Percentiles rank a stretch among this genome's conserved stretches.
phyloP scores from a whole-genome alignment of 2,329 filamentous ascomycete genomes.

The Fusarium buxicola region DNA sequence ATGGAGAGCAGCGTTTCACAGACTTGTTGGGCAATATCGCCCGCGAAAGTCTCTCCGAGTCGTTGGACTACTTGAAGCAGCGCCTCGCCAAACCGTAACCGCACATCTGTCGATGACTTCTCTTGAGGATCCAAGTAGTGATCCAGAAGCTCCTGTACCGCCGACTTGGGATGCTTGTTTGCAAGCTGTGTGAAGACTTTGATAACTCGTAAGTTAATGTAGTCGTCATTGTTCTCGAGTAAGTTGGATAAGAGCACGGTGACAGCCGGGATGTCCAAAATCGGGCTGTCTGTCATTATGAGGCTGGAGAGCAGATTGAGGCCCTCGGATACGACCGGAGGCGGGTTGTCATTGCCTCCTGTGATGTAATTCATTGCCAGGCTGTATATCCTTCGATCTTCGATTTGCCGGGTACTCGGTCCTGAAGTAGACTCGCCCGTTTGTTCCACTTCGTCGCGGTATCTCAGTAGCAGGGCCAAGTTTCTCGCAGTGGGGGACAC shows the following conservation, averaged over 20 bases:
- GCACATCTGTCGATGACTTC: slow-evolving; percentile 67
- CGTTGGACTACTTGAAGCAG: slow-evolving; percentile 73
- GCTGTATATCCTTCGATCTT: slow-evolving; percentile 71
- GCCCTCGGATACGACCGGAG: slow-evolving; percentile 75
- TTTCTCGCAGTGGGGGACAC: slow-evolving; percentile 67
- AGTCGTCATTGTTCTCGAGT: slow-evolving; percentile 75
- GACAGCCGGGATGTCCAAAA: slow-evolving; percentile 74
- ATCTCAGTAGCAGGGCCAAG: slow-evolving; percentile 65
- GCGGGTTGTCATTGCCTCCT: slow-evolving; percentile 66
- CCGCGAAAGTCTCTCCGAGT: slow-evolving; percentile 66
- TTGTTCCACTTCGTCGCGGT: slow-evolving; percentile 65
- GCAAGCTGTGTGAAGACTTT: slow-evolving; percentile 73
- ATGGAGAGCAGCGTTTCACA: slow-evolving; percentile 71
- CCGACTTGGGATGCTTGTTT: slow-evolving; percentile 70
- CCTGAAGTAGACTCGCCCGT: slow-evolving; percentile 52
- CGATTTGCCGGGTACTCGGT: slow-evolving; percentile 61
- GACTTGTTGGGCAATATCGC: slow-evolving; percentile 63
- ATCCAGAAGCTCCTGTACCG: slow-evolving; percentile 71
- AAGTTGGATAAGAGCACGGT: slow-evolving; percentile 73
- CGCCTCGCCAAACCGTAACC: slow-evolving; percentile 76
- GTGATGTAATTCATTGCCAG: slow-evolving; percentile 74
- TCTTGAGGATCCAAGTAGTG: slow-evolving; percentile 75
- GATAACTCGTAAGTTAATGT: slow-evolving; percentile 76
- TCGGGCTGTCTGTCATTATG: slow-evolving; percentile 64
- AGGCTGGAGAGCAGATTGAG: slow-evolving; percentile 70